Evolutionary conservation across 306 rosid species (phyloP).

Genomic region (Trifolium subterraneum): DNA sequence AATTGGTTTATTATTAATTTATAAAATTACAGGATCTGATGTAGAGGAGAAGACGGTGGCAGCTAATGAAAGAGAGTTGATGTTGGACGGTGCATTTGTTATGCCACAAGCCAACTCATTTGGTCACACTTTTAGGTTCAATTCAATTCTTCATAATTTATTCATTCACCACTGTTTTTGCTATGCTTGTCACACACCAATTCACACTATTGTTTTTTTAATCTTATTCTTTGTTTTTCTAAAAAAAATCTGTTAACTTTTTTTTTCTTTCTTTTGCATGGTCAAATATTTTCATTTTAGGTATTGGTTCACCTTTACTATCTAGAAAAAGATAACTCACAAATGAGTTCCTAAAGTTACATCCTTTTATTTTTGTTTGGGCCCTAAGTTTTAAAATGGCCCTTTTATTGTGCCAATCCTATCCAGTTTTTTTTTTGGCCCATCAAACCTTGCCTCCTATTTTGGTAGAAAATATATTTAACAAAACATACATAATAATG

Average conservation of each 20-base stretch:
- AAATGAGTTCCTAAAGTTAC: no score
- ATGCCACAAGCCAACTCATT: conserved; percentile 73
- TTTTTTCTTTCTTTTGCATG: neutral
- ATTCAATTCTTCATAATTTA: neutral
- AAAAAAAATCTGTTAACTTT: neutral
- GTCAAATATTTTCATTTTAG: neutral
- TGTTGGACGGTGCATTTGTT: conserved; percentile 65
- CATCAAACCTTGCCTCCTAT: no score
- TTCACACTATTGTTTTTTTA: neutral
- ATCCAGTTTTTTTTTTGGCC: no score
- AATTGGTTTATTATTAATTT: conserved; percentile 12
- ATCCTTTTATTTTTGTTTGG: no score
- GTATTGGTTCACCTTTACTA: neutral
- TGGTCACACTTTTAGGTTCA: conserved; percentile 82
- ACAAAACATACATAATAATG: no score
- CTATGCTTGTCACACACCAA: neutral
- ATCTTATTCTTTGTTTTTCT: no score
- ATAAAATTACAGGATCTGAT: conserved; percentile 58
- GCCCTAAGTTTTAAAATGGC: no score
- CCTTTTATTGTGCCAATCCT: no score
- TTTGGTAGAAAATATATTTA: no score
- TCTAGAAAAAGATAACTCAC: neutral
- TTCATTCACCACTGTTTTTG: neutral
- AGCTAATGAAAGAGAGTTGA: conserved; percentile 56
- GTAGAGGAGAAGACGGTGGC: conserved; percentile 49